Conservation (phyloP, 768 basidiomycete genomes). For the Tricholoma matsutake region DNA sequence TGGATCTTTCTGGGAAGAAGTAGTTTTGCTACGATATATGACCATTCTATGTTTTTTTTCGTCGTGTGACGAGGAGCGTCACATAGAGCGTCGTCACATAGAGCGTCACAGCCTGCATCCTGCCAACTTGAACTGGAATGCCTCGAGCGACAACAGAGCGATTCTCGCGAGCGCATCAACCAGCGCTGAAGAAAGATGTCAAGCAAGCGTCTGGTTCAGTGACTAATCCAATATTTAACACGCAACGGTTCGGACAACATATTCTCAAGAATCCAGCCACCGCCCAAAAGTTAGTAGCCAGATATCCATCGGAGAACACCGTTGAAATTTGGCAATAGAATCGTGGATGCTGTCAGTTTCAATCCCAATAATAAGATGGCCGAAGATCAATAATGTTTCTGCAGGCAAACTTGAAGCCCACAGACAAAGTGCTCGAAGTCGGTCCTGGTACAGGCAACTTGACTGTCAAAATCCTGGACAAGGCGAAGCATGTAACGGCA, state of each 20-base stretch:
- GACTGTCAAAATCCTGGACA: conserved; percentile 89
- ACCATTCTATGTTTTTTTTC: not conserved
- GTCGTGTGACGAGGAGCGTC: not conserved
- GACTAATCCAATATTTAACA: conserved; percentile 92
- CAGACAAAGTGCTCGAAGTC: conserved; percentile 95
- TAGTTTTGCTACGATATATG: conserved; percentile 17
- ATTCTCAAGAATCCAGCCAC: conserved; percentile 93
- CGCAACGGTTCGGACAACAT: conserved; percentile 94
- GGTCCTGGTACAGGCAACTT: conserved; percentile 98
- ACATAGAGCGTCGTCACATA: not conserved
- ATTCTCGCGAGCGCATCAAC: conserved; percentile 67
- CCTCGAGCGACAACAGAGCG: conserved; percentile 77
- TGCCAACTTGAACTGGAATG: no score
- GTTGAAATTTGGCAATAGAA: conserved; percentile 25
- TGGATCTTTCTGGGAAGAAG: conserved; percentile 50
- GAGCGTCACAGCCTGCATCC: not conserved
- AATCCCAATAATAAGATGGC: not conserved
- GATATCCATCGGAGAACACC: not conserved
- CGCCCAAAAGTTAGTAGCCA: conserved; percentile 71
- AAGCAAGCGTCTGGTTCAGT: conserved; percentile 43
- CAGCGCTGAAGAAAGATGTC: conserved; percentile 51
- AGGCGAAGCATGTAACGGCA: conserved; percentile 89
- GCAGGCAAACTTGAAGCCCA: conserved; percentile 88
- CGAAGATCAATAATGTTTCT: conserved; percentile 3
- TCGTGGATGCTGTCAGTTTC: conserved; percentile 41